A percentile compares a stretch with the other conserved stretches of the same genome.
These are phyloP conservation scores for Parafenestella ontariensis DNA, from an alignment of 2,329 filamentous ascomycete species.

Conservation along the genomic window DNA sequence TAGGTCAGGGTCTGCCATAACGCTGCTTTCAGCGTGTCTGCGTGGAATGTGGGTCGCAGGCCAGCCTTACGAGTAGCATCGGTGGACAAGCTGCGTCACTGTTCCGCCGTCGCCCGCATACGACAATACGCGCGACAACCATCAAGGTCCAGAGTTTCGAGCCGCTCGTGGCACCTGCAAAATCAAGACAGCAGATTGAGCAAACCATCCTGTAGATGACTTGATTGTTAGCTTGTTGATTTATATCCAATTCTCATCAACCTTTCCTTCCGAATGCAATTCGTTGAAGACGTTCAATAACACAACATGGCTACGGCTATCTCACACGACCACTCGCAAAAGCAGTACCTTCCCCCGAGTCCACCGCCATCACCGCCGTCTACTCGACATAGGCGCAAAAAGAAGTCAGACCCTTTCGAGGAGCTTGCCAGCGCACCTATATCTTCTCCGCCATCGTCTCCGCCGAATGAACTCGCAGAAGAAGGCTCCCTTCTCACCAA, in stretches of 20 bases:
- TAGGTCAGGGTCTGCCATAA: background rate
- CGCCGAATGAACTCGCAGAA: slow-evolving; percentile 21
- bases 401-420: slow-evolving; percentile 40
- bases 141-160: slow-evolving; percentile 1
- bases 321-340: slow-evolving; percentile 18
- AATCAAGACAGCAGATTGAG: too few relatives aligned
- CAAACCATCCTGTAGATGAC: background rate
- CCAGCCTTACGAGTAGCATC: slow-evolving; percentile 13
- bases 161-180: background rate
- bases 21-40: slow-evolving; percentile 4
- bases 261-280: background rate
- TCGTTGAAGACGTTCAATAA: background rate
- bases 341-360: slow-evolving; percentile 29
- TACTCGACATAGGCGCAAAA: slow-evolving; percentile 27
- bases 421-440: slow-evolving; percentile 34
- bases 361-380: slow-evolving; percentile 39
- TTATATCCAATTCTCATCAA: background rate
- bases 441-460: slow-evolving; percentile 29
- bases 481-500: slow-evolving; percentile 32
- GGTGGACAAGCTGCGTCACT: slow-evolving; percentile 18
- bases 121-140: too few relatives aligned
- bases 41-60: slow-evolving; percentile 12
- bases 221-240: background rate
- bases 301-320: slow-evolving; percentile 19
- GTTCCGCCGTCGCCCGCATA: slow-evolving; percentile 10